Percentiles rank a stretch among this genome's conserved stretches.
Evolutionary conservation across 2,329 filamentous ascomycete genomes (phyloP).

Genomic region (Monilinia polystroma): DNA sequence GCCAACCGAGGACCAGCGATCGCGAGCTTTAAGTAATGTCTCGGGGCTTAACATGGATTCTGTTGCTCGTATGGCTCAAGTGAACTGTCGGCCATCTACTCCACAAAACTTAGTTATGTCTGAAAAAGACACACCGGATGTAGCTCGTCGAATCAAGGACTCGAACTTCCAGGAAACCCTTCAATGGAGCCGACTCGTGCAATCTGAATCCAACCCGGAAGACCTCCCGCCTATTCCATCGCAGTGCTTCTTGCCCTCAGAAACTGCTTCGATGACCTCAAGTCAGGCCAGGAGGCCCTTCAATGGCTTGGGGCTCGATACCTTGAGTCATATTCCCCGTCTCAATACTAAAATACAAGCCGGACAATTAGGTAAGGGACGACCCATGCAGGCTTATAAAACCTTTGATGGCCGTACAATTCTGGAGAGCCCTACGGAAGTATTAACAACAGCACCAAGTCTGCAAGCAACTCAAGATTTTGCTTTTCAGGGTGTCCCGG

Average conservation of each 20-base stretch:
- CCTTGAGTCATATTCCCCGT: constrained; percentile 34
- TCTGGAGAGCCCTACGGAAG: constrained; percentile 38
- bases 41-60: constrained; percentile 21
- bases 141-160: constrained; percentile 20
- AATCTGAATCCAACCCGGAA: constrained; percentile 31
- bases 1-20: constrained; percentile 22
- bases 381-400: constrained; percentile 34
- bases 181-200: constrained; percentile 34
- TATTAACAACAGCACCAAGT: constrained; percentile 34
- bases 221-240: constrained; percentile 41
- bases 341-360: constrained; percentile 22
- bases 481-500: constrained; percentile 23
- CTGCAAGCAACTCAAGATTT: constrained; percentile 29
- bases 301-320: constrained; percentile 35
- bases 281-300: constrained; percentile 36
- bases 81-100: constrained; percentile 20
- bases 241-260: constrained; percentile 41
- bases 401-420: constrained; percentile 34
- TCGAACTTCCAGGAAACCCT: constrained; percentile 34
- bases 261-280: constrained; percentile 36
- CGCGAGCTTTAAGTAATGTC: constrained; percentile 23
- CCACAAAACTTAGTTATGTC: constrained; percentile 13
- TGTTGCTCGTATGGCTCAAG: constrained; percentile 20
- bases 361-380: constrained; percentile 20
- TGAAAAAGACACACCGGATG: constrained; percentile 14